These are phyloP conservation scores for Jamesozyma lodderae DNA, from an alignment of 805 yeast species.

Conservation along the genomic window DNA sequence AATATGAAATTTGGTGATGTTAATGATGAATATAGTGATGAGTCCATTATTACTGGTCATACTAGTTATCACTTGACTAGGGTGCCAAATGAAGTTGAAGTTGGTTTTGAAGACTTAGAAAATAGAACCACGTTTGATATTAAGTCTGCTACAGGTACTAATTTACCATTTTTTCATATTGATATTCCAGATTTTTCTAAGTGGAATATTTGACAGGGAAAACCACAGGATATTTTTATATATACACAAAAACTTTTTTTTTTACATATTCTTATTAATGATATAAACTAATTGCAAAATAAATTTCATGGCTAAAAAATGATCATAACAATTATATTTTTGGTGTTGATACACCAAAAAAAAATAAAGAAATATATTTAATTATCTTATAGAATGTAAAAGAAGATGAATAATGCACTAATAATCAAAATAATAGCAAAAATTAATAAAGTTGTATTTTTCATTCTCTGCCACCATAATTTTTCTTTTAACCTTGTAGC, in stretches of 20 bases:
- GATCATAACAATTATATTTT: too few relatives aligned
- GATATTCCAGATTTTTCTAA: slow-evolving; percentile 29
- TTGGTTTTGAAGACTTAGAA: slow-evolving; percentile 6
- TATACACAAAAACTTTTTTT: not conserved
- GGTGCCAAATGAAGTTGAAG: slow-evolving; percentile 11
- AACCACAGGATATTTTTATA: not conserved
- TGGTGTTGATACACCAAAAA: too few relatives aligned
- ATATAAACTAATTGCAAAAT: too few relatives aligned
- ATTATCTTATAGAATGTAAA: slow-evolving; percentile 8
- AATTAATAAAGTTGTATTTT: slow-evolving; percentile 18
- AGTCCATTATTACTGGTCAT: slow-evolving; percentile 27
- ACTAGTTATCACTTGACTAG: slow-evolving; percentile 26
- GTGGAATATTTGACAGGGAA: slow-evolving; percentile 21
- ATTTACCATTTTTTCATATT: slow-evolving; percentile 30
- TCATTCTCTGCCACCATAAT: slow-evolving; percentile 61
- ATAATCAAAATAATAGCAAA: slow-evolving; percentile 18
- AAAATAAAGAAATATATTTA: too few relatives aligned
- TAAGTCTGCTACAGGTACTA: slow-evolving; percentile 25
- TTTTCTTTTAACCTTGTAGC: slow-evolving; percentile 54
- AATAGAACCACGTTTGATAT: slow-evolving; percentile 8
- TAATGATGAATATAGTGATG: slow-evolving; percentile 32
- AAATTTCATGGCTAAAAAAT: too few relatives aligned
- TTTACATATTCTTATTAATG: too few relatives aligned
- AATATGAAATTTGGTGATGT: slow-evolving; percentile 70
- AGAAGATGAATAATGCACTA: slow-evolving; percentile 18